Conservation (phyloP, 768 basidiomycete species). For the Suillus clintonianus region DNA sequence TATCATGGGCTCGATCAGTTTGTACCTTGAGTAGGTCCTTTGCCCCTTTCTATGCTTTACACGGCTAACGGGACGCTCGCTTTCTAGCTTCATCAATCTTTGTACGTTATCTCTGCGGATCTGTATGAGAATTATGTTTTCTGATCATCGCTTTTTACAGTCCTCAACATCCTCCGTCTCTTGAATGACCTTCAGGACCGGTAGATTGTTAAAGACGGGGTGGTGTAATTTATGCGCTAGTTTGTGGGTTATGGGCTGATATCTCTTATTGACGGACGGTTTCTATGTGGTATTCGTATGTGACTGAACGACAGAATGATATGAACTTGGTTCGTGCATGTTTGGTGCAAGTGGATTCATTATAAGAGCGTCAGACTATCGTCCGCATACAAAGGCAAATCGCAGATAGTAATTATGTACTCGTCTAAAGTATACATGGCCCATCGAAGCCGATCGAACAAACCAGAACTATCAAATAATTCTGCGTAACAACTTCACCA, state of each 20-base stretch:
- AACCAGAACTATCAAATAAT: too few relatives aligned
- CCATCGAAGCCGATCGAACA: too few relatives aligned
- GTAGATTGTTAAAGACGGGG: slow-evolving; percentile 13
- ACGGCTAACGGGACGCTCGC: slow-evolving; percentile 20
- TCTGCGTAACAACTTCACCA: too few relatives aligned
- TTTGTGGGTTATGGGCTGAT: neutral
- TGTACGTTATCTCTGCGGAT: slow-evolving; percentile 50
- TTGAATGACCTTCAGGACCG: slow-evolving; percentile 57
- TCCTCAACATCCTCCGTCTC: slow-evolving; percentile 85
- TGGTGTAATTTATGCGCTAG: neutral
- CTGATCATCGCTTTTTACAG: slow-evolving; percentile 35
- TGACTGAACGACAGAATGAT: neutral
- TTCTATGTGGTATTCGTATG: neutral
- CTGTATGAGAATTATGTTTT: neutral
- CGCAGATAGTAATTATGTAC: too few relatives aligned
- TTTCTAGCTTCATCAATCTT: slow-evolving; percentile 76
- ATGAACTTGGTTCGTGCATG: neutral
- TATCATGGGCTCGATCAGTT: slow-evolving; percentile 85
- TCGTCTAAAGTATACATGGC: too few relatives aligned
- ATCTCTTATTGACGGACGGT: neutral
- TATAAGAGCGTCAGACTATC: too few relatives aligned
- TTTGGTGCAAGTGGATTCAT: too few relatives aligned
- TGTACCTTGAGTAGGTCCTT: slow-evolving; percentile 86
- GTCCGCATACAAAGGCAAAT: too few relatives aligned
- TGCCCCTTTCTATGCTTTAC: neutral